Base-by-base conservation (phyloP, 345 rosid genomes). In the Hypericum perforatum region DNA sequence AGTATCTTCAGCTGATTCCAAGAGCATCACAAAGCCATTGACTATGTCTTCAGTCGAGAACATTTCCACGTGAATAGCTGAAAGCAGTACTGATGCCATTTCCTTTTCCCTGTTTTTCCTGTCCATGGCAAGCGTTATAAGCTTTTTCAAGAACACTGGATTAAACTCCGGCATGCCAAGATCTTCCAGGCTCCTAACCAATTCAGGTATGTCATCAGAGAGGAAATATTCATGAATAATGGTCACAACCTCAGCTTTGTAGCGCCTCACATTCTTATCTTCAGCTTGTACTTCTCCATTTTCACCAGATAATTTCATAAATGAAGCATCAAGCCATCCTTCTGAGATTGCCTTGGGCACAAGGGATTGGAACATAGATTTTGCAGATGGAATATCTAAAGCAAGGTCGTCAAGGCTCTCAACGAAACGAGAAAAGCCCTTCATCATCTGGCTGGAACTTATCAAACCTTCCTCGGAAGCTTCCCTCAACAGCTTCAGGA, bases 41-140 rank as follows among this genome's bases (percentile, higher is more conserved):
- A 71, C 87, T 56, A 94, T 84, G 60, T 94, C 99, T 43, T 94
- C 97, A 0, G 86, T 80, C 39, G 99, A 86, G 67, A 89, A 94
- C 16, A 94, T 75, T 84, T 94, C 97, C 49, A 94, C 79, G 74
- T 94, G 95, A 60, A 94, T 95, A 50, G 95, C 79, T 44, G 99
- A 78, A 7, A 94, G 89, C 63, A 89, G 78, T 70, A 89, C 81
- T 32, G 99, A 94, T 22, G 99, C 99, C 97, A 94, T 94, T 75
- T 94, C 99, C 64, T 89, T 94, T 77, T 94, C 99, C 73, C 94
- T 82, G 68, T 89, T 94, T 74, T 89, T 94, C 81, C 95, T 77
- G 72, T 94, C 99, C 80, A 94, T 61, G 39, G 99, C 99, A 65
- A 94, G 82, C 42, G 89, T 89, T 14, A 94, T 82, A 51, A 94